phyloP scores from a whole-genome alignment of 495 filamentous ascomycete genomes.

The Poronia punctata region DNA sequence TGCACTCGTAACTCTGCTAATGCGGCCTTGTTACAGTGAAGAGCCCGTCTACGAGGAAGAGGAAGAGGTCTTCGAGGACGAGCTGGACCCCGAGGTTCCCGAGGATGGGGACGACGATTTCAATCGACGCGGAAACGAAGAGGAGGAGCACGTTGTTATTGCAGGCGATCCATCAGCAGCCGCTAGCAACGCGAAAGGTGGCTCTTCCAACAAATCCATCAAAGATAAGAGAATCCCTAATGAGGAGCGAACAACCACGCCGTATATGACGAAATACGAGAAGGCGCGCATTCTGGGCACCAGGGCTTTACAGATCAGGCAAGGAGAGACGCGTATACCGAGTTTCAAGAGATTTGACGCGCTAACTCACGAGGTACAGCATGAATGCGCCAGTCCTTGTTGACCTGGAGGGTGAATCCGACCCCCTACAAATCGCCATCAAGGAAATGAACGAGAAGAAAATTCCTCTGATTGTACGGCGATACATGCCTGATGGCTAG shows the following conservation, averaged over 20 bases:
- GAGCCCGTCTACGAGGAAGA: slow-evolving; percentile 52
- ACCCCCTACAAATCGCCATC: slow-evolving; percentile 93
- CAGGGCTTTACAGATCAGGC: slow-evolving; percentile 93
- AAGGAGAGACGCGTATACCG: slow-evolving; percentile 18
- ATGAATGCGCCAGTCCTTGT: slow-evolving; percentile 98
- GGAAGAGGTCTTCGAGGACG: slow-evolving; percentile 25
- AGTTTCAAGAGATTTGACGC: too few species aligned
- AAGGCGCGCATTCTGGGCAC: slow-evolving; percentile 87
- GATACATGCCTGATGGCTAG: slow-evolving; percentile 96
- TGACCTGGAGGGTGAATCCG: slow-evolving; percentile 94
- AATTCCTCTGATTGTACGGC: slow-evolving; percentile 87
- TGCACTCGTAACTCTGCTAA: slow-evolving; percentile 7
- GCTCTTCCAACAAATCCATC: slow-evolving; percentile 43
- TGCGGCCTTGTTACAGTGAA: slow-evolving; percentile 23
- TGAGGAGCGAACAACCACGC: slow-evolving; percentile 84
- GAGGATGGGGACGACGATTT: slow-evolving; percentile 55
- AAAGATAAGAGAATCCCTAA: slow-evolving; percentile 87
- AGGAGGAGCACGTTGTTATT: slow-evolving; percentile 55
- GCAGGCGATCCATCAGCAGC: slow-evolving; percentile 70
- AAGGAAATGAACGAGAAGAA: slow-evolving; percentile 98
- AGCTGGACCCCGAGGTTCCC: slow-evolving; percentile 52
- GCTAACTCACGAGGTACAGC: too few species aligned
- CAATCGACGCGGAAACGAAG: slow-evolving; percentile 33
- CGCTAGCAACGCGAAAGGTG: slow-evolving; percentile 42
- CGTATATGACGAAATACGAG: slow-evolving; percentile 99